A percentile compares a stretch with the other conserved stretches of the same genome.
phyloP scores from a whole-genome alignment of 257 asterid genomes.

The Parsonsia alboflavescens region DNA sequence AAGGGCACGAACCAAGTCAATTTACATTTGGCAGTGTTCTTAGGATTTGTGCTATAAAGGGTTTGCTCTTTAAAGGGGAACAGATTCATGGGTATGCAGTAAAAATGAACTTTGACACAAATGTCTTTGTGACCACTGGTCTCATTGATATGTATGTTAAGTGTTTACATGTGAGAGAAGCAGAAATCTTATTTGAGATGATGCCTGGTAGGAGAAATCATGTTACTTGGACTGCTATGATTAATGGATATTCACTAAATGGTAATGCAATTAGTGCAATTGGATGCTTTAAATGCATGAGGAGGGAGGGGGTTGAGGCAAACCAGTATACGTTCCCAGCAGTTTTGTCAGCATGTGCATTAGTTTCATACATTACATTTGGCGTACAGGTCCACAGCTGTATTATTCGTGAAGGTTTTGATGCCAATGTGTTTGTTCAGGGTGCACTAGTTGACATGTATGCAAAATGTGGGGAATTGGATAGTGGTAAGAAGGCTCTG shows the following conservation, averaged over 20 bases:
- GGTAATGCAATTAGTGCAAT: constrained; percentile 44
- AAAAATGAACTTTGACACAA: constrained; percentile 46
- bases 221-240: constrained; percentile 91
- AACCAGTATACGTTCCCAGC: constrained; percentile 82
- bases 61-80: constrained; percentile 48
- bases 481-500: constrained; percentile 49
- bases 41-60: constrained; percentile 62
- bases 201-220: constrained; percentile 64
- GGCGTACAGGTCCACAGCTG: constrained; percentile 73
- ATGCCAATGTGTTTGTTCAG: constrained; percentile 63
- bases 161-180: constrained; percentile 44
- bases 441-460: constrained; percentile 77
- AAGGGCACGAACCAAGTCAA: constrained; percentile 52
- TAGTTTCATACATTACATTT: constrained; percentile 31
- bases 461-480: constrained; percentile 64
- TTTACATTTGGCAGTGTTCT: constrained; percentile 62
- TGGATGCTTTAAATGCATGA: constrained; percentile 59
- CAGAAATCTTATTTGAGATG: constrained; percentile 48
- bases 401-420: constrained; percentile 61
- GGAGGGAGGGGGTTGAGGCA: constrained; percentile 52
- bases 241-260: constrained; percentile 64
- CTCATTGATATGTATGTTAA: constrained; percentile 78
- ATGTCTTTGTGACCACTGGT: constrained; percentile 62
- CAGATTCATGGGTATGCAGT: constrained; percentile 61
- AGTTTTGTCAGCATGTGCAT: constrained; percentile 59